Evolutionary conservation across 2,329 filamentous ascomycete genomes (phyloP), one percentile per base, ranked within the genome.

Genomic region (Aureobasidium sp.): DNA sequence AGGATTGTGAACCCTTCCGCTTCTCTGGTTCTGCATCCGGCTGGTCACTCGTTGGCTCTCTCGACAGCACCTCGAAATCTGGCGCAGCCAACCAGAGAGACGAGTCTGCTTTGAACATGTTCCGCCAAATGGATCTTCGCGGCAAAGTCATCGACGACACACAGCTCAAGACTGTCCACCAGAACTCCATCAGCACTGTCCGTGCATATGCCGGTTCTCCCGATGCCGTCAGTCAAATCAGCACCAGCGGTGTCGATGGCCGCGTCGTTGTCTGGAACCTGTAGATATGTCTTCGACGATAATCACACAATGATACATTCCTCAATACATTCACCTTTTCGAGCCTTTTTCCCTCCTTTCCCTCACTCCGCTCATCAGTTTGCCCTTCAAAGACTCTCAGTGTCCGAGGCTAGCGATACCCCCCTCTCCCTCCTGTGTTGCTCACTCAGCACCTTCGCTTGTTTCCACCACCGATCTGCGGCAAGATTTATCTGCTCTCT

Each of bases 61-160:
- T 97, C 57, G 90, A 96, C 72, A 53, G 54, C 39, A 51, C 56
- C 16, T 58, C 59, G 2, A 60, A 56, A 25, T 53, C 58, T 14
- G 61, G 59, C 16, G 57, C 55, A 21, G 56, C 57, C 2, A 83
- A 79, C 55, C 79, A 81, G 53, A 79, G 86, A 27, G 93, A 97
- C 71, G 93, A 97, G 69, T 93, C 87, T 59, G 93, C 93, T 21
- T 75, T 96, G 68, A 95, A 97, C 71, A 95, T 97, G 89, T 98
- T 98, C 75, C 83, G 84, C 64, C 90, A 96, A 75, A 97, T 98
- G 93, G 93, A 98, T 71, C 78, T 98, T 60, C 95, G 93, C 78
- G 93, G 93, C 58, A 95, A 95, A 72, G 75, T 78, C 53, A 88
- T 88, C 66, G 90, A 95, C 64, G 90, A 97, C 68, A 96, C 90